Conservation (phyloP, 176 grass and related monocot species). For the Eleusine indica region DNA sequence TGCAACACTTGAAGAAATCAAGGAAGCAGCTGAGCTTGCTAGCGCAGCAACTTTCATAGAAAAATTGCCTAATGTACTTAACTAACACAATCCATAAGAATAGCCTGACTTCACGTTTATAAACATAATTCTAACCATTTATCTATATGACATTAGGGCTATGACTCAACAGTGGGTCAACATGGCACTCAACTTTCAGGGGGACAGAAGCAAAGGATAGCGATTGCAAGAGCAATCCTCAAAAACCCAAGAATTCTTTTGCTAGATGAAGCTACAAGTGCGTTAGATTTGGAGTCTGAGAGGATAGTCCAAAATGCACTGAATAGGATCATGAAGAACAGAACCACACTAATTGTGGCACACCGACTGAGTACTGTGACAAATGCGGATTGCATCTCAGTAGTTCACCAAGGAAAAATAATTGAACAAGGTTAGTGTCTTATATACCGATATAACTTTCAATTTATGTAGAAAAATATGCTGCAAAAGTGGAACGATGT, state of each 20-base stretch:
- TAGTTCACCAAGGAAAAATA: background rate
- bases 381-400: background rate
- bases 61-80: conserved; percentile 50
- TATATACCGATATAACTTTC: background rate
- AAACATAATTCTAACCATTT: conserved; percentile 34
- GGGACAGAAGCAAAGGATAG: conserved; percentile 66
- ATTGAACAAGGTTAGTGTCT: background rate
- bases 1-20: conserved; percentile 57
- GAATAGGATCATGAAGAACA: background rate
- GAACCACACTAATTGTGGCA: background rate
- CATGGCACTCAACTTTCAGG: conserved; percentile 60
- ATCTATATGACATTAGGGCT: conserved; percentile 45
- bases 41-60: conserved; percentile 62
- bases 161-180: conserved; percentile 52
- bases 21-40: conserved; percentile 44
- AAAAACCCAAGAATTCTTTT: conserved; percentile 65
- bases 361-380: background rate
- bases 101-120: background rate
- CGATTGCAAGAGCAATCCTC: conserved; percentile 53
- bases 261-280: conserved; percentile 67
- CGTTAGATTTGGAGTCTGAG: conserved; percentile 48
- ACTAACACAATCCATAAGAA: conserved; percentile 10
- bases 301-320: conserved; percentile 2
- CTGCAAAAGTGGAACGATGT: background rate
- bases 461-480: background rate